These are phyloP conservation scores for Parasarocladium wereldwijsianum DNA, from an alignment of 2,329 filamentous ascomycete species.

Conservation along the genomic window DNA sequence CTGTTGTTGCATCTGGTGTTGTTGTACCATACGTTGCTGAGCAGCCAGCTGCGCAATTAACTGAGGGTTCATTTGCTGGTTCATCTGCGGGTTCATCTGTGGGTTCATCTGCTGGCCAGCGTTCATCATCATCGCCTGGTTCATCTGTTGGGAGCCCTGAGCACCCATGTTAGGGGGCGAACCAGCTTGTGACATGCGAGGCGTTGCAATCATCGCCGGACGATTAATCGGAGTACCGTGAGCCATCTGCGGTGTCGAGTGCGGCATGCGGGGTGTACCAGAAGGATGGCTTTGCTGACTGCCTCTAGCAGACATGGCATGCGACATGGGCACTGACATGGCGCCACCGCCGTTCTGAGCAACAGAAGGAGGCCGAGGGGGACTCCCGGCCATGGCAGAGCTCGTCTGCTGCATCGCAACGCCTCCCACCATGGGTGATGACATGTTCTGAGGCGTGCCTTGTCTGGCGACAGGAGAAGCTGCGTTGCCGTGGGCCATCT, in stretches of 20 bases:
- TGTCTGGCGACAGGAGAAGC: slow-evolving; percentile 55
- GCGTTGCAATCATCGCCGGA: slow-evolving; percentile 37
- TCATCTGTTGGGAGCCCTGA: slow-evolving; percentile 36
- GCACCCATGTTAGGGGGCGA: slow-evolving; percentile 45
- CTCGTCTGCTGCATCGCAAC: slow-evolving; percentile 50
- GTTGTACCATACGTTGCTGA: slow-evolving; percentile 26
- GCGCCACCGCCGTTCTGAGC: slow-evolving; percentile 41
- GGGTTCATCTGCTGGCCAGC: slow-evolving; percentile 3
- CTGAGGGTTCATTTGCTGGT: slow-evolving; percentile 21
- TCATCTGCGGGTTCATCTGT: slow-evolving; percentile 25
- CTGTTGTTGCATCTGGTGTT: slow-evolving; percentile 26
- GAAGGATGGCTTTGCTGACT: slow-evolving; percentile 53
- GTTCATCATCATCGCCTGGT: slow-evolving; percentile 37
- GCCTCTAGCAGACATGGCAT: slow-evolving; percentile 47
- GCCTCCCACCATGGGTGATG: slow-evolving; percentile 48
- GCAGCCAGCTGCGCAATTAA: slow-evolving; percentile 30
- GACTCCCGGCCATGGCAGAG: slow-evolving; percentile 55
- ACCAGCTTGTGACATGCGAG: slow-evolving; percentile 48
- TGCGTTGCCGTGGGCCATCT: slow-evolving; percentile 47
- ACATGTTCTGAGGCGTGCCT: slow-evolving; percentile 49
- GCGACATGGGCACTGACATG: slow-evolving; percentile 44
- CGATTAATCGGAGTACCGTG: slow-evolving; percentile 45
- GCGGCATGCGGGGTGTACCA: slow-evolving; percentile 47
- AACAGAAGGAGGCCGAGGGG: slow-evolving; percentile 50
- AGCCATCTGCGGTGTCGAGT: slow-evolving; percentile 44